Base-by-base conservation (phyloP, 2,329 filamentous ascomycete genomes). In the Stagonosporopsis cucurbitacearum region DNA sequence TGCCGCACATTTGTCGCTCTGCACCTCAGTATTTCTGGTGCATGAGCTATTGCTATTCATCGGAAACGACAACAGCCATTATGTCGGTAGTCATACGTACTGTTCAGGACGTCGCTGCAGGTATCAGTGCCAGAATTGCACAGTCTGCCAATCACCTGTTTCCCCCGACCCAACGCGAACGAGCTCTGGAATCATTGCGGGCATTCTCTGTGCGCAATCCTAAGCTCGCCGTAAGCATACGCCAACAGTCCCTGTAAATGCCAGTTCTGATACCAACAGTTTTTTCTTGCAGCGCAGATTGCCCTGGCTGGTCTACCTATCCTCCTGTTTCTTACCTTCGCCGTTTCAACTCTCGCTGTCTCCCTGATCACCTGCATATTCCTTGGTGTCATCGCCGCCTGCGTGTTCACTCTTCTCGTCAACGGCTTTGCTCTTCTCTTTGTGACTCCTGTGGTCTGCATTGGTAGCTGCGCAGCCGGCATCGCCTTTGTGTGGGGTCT, bases 321-420 rank as follows among this genome's bases (percentile, higher is more conserved):
- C 55, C 74, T 87, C 36, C 77, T 92, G 59, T 94, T 95, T 78
- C 60, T 82, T 52, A 78, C 84, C 64, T 92, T 93, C 79, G 80
- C 83, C 51, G 64, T 87, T 36, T 85, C 84, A 35, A 84, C 87
- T 56, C 75, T 88, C 59, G 73, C 87, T 59, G 83, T 91, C 71
- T 84, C 88, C 15, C 70, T 90, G 36, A 76, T 86, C 37, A 81
- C 82, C 26, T 87, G 87, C 12, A 67, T 90, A 35, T 59, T 86
- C 17, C 72, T 84, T 37, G 81, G 76, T 5, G 65, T 83, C 6
- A 71, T 84, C 4, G 79, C 75, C 17, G 82, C 81, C 2, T 68
- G 84, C 8, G 66, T 87, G 52, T 90, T 91, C 78, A 83, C 84
- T 1, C 80, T 89, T 43, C 87, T 89, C 78, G 88, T 86, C 80